phyloP scores from a whole-genome alignment of 345 rosid genomes.

The Eucalyptus sp. region DNA sequence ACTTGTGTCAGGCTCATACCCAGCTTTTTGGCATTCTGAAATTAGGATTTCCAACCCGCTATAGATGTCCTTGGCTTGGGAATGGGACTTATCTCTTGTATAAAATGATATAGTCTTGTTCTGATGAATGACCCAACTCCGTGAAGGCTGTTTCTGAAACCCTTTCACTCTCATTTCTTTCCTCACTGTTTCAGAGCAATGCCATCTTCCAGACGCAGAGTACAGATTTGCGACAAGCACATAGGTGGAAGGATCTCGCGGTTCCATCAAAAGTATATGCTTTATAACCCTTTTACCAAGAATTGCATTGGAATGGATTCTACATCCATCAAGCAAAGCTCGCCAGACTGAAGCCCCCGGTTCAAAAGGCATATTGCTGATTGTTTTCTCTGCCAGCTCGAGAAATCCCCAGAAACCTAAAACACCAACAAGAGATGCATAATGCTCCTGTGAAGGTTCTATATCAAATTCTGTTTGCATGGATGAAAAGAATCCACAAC shows the following conservation, averaged over 20 bases:
- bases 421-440: slow-evolving; percentile 46
- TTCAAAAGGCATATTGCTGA: slow-evolving; percentile 36
- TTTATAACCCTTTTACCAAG: slow-evolving; percentile 47
- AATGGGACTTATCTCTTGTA: slow-evolving; percentile 54
- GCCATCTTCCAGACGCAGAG: slow-evolving; percentile 88
- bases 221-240: slow-evolving; percentile 68
- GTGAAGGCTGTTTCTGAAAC: slow-evolving; percentile 49
- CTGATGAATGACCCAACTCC: slow-evolving; percentile 76
- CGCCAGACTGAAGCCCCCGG: slow-evolving; percentile 50
- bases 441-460: slow-evolving; percentile 63
- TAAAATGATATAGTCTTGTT: slow-evolving; percentile 53
- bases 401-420: slow-evolving; percentile 70
- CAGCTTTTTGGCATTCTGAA: slow-evolving; percentile 58
- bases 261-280: slow-evolving; percentile 39
- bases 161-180: slow-evolving; percentile 55
- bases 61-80: slow-evolving; percentile 53
- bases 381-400: slow-evolving; percentile 61
- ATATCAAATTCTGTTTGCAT: slow-evolving; percentile 28
- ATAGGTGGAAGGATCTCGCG: slow-evolving; percentile 55
- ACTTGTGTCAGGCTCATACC: slow-evolving; percentile 70
- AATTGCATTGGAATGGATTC: slow-evolving; percentile 42
- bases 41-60: slow-evolving; percentile 60
- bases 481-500: slow-evolving; percentile 43
- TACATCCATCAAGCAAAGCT: slow-evolving; percentile 70
- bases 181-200: slow-evolving; percentile 55